A percentile compares a stretch with the other conserved stretches of the same genome.
phyloP scores from a whole-genome alignment of 2,329 filamentous ascomycete species.

The Ambrosiella beaveri region DNA sequence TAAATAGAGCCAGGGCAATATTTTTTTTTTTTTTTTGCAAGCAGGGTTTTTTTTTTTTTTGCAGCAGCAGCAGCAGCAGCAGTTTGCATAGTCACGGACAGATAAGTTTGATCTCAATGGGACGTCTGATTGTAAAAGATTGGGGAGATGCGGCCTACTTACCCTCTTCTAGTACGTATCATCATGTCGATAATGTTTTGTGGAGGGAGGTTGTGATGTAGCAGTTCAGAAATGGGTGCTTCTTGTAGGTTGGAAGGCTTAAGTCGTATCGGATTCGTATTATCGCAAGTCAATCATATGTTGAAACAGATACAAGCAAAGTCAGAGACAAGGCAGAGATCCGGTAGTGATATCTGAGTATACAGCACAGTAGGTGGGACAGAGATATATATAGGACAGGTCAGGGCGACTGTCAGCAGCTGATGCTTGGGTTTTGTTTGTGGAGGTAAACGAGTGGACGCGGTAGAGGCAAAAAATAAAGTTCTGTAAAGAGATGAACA shows the following conservation, averaged over 20 bases:
- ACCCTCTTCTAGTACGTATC: conserved; percentile 12
- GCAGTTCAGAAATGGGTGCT: neutral
- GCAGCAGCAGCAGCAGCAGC: no score
- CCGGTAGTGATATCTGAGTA: no score
- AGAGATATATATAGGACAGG: neutral
- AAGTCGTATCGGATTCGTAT: neutral
- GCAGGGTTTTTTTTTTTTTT: no score
- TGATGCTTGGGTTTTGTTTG: neutral
- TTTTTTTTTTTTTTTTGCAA: no score
- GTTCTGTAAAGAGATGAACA: neutral
- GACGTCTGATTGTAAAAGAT: neutral
- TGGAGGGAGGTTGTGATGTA: neutral
- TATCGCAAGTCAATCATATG: neutral
- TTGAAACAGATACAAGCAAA: neutral
- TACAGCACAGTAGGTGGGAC: neutral
- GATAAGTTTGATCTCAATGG: neutral
- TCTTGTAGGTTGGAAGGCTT: neutral
- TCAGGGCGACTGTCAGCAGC: neutral
- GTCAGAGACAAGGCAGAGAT: neutral
- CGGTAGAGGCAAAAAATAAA: neutral
- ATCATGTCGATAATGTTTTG: conserved; percentile 1
- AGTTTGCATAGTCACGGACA: no score
- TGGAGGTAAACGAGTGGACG: neutral
- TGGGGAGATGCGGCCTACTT: neutral
- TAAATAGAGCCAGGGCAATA: no score